Percentiles rank a stretch among this genome's conserved stretches.
These are phyloP conservation scores for Calonectria montana DNA, from an alignment of 2,329 filamentous ascomycete genomes.

Conservation along the genomic window DNA sequence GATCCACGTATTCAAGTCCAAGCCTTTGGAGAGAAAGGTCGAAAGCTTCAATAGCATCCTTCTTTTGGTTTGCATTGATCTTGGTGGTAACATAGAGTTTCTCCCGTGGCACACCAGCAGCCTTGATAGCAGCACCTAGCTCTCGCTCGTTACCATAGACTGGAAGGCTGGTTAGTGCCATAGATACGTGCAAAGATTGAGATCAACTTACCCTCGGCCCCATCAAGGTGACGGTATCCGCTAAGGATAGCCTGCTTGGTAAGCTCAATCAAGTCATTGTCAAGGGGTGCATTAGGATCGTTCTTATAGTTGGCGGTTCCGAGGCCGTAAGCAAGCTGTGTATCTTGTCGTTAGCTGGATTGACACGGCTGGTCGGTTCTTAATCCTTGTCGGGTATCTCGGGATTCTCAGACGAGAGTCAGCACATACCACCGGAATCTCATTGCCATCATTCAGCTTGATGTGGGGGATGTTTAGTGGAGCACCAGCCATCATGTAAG, in stretches of 20 bases:
- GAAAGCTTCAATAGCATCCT: conserved; percentile 62
- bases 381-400: neutral
- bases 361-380: neutral
- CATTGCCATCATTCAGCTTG: conserved; percentile 79
- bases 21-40: conserved; percentile 72
- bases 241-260: conserved; percentile 73
- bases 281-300: conserved; percentile 60
- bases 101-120: conserved; percentile 71
- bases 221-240: conserved; percentile 79
- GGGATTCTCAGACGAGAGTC: neutral
- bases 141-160: conserved; percentile 75
- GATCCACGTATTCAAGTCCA: conserved; percentile 77
- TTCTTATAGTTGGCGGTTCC: conserved; percentile 75
- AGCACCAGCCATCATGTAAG: conserved; percentile 26
- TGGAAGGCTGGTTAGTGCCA: conserved; percentile 38
- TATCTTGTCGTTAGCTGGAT: neutral
- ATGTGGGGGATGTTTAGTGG: conserved; percentile 62
- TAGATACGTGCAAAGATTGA: no score
- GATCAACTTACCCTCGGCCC: conserved; percentile 70
- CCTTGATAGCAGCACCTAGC: conserved; percentile 77
- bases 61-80: conserved; percentile 54
- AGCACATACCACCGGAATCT: conserved; percentile 73
- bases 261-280: conserved; percentile 62
- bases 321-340: conserved; percentile 76
- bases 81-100: conserved; percentile 78